Percentiles rank a stretch among this genome's conserved stretches.
phyloP scores from a whole-genome alignment of 2,329 filamentous ascomycete species.

The Hymenoscyphus repandus region DNA sequence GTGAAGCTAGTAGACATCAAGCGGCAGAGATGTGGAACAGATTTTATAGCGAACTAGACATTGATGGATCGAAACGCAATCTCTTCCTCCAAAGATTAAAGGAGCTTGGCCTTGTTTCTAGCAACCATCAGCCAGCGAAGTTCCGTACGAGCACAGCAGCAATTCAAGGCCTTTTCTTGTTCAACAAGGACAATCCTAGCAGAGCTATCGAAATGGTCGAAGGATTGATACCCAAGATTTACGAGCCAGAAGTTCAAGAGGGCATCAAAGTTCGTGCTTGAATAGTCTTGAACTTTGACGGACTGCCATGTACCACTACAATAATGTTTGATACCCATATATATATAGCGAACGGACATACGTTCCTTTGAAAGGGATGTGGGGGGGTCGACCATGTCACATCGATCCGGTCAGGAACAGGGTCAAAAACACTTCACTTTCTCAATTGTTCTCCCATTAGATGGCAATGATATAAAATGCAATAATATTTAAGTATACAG shows the following conservation, averaged over 20 bases:
- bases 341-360: no score
- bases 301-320: no score
- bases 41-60: slow-evolving; percentile 83
- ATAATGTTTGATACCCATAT: no score
- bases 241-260: slow-evolving; percentile 38
- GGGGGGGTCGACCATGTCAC: no score
- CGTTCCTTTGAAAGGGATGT: no score
- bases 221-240: slow-evolving; percentile 53
- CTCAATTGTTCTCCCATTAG: no score
- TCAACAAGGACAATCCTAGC: slow-evolving; percentile 87
- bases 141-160: slow-evolving; percentile 76
- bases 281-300: background rate
- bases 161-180: slow-evolving; percentile 89
- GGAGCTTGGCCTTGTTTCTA: slow-evolving; percentile 64
- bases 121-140: slow-evolving; percentile 24
- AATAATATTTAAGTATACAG: no score
- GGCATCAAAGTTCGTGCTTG: slow-evolving; percentile 15
- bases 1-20: slow-evolving; percentile 81
- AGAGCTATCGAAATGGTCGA: slow-evolving; percentile 80
- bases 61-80: slow-evolving; percentile 53
- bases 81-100: slow-evolving; percentile 68
- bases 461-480: no score
- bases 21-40: slow-evolving; percentile 86
- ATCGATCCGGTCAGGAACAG: no score
- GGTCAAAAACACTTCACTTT: no score